Base-by-base conservation (phyloP, 495 filamentous ascomycete genomes). In the Podospora didyma region DNA sequence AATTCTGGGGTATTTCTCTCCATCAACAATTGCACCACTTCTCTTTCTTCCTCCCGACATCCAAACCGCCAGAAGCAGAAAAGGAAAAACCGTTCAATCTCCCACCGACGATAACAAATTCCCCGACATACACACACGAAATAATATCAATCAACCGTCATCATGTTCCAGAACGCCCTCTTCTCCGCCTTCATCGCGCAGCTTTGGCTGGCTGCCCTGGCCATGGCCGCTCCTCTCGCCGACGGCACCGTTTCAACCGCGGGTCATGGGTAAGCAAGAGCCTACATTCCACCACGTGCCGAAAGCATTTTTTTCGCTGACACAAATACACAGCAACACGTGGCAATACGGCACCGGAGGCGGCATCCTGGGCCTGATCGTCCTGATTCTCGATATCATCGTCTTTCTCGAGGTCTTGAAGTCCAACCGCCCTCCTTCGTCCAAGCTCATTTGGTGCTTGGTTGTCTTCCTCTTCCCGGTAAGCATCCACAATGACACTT, bases 401-500 rank as follows among this genome's bases (percentile, higher is more conserved):
- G 76, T 77, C 48, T 78, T 74, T 51, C 65, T 80, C 64, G 78
- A 81, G 63, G 73, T 81, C 46, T 35, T 80, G 53, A 75, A 81
- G 64, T 80, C 77, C 24, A 77, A 71, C 61, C 76, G 77, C 58
- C 70, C 77, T 12, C 59, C 68, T 0, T 28, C 58, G n/a, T 63
- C 73, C 62, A 81, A 81, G 65, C 50, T 80, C 17, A 60, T 80
- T 9, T 81, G 78, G 78, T 74, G 66, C 46, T 61, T 80, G 1
- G 57, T 77, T 51, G 75, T 79, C 62, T 79, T 81, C 67, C 53
- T 81, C 42, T 75, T 80, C 67, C 78, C 78, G 7, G 26, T 31
- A 31, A 4, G 26, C n/a, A n/a, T n/a, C n/a, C n/a, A n/a, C n/a
- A n/a, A n/a, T n/a, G n/a, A n/a, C n/a, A n/a, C n/a, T n/a, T 31